Evolutionary conservation across 2,329 filamentous ascomycete species (phyloP).

Genomic region (Ciborinia camelliae): DNA sequence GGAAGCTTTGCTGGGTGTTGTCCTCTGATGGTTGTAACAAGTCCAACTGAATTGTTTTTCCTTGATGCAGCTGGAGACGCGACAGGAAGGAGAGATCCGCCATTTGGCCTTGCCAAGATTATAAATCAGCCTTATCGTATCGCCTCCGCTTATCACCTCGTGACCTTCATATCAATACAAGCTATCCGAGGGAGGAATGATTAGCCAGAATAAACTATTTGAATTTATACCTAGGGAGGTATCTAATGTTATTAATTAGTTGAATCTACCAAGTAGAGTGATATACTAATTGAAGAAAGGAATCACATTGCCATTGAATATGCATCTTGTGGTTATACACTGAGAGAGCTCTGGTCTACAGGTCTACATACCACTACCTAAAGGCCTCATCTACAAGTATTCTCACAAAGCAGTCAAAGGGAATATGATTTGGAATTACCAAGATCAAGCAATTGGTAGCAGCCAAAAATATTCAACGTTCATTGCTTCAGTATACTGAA

Average conservation of each 20-base stretch:
- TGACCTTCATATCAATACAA: too few relatives aligned
- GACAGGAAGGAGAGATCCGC: background rate
- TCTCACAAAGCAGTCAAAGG: background rate
- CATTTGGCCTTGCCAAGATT: background rate
- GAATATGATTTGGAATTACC: background rate
- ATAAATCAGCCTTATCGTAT: slow-evolving; percentile 11
- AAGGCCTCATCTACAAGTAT: background rate
- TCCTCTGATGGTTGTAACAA: background rate
- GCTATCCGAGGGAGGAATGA: too few relatives aligned
- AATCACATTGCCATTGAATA: too few relatives aligned
- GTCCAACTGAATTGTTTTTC: background rate
- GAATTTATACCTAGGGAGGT: too few relatives aligned
- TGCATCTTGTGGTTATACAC: background rate
- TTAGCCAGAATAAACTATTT: too few relatives aligned
- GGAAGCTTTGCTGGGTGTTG: background rate
- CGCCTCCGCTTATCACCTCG: background rate
- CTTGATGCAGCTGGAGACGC: background rate
- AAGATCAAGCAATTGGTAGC: background rate
- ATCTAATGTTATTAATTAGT: too few relatives aligned
- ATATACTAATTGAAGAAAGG: too few relatives aligned
- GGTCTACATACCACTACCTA: background rate
- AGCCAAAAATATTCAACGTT: background rate
- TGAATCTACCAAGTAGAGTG: too few relatives aligned
- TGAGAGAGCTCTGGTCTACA: background rate
- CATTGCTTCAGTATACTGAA: background rate